A percentile compares a stretch with the other conserved stretches of the same genome.
phyloP scores from a whole-genome alignment of 441 rosid species.

The Daphne laureola region DNA sequence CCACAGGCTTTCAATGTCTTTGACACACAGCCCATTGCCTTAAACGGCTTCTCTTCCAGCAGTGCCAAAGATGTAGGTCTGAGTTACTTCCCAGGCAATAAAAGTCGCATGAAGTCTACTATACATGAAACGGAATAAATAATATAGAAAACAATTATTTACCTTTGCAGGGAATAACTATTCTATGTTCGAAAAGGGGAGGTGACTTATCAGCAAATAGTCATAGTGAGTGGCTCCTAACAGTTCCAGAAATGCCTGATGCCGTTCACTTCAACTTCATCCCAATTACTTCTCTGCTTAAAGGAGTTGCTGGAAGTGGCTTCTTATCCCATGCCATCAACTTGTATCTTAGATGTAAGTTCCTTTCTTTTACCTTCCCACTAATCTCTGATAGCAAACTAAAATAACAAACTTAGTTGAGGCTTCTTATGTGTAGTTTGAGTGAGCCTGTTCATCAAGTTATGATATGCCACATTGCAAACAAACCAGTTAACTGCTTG shows the following conservation, averaged over 20 bases:
- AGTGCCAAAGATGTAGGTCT: conserved; percentile 60
- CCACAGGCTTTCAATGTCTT: conserved; percentile 73
- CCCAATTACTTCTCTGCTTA: conserved; percentile 84
- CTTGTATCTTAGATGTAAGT: conserved; percentile 84
- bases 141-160: neutral
- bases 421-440: neutral
- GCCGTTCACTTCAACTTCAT: conserved; percentile 62
- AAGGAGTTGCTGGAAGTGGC: conserved; percentile 68
- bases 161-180: conserved; percentile 64
- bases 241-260: conserved; percentile 70
- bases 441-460: too few species aligned
- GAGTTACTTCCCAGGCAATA: neutral
- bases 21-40: conserved; percentile 36
- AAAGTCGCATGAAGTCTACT: neutral
- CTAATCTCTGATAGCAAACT: neutral
- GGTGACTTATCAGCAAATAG: conserved; percentile 43
- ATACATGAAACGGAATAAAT: too few species aligned
- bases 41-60: conserved; percentile 33
- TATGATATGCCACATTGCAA: too few species aligned
- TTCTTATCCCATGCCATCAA: conserved; percentile 90
- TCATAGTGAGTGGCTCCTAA: conserved; percentile 84
- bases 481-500: neutral
- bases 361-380: neutral
- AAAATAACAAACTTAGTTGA: neutral
- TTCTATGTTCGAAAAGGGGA: conserved; percentile 61